Evolutionary conservation across 305 asterid species (phyloP).

Genomic region (Salvia sclarea): DNA sequence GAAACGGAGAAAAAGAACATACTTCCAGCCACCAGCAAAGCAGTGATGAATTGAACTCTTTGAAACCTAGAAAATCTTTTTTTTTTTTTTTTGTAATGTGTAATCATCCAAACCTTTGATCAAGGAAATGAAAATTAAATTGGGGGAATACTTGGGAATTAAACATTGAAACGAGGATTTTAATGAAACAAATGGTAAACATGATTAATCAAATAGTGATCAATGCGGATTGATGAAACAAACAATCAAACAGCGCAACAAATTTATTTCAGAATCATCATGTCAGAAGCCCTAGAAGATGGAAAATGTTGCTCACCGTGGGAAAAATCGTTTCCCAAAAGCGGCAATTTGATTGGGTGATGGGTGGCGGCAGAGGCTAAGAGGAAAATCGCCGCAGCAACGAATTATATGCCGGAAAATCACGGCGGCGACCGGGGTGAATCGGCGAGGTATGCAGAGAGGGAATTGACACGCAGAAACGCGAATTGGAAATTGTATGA

Average conservation of each 20-base stretch:
- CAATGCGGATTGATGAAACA: background rate
- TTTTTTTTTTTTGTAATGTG: background rate
- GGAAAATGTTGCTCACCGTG: conserved; percentile 24
- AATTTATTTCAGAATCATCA: background rate
- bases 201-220: background rate
- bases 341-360: conserved; percentile 22
- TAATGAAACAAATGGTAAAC: background rate
- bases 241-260: background rate
- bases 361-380: background rate
- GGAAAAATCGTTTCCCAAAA: background rate
- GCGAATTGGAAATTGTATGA: background rate
- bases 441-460: background rate
- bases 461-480: background rate
- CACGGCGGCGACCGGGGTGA: conserved; percentile 1
- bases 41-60: conserved; percentile 8
- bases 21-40: conserved; percentile 16
- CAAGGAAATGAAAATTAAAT: background rate
- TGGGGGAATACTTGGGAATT: background rate
- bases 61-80: background rate
- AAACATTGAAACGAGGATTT: background rate
- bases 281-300: background rate
- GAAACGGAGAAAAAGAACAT: background rate
- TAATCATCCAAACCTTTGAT: conserved; percentile 23
- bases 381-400: conserved; percentile 6
- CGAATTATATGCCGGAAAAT: background rate